Percentiles rank a stretch among this genome's conserved stretches.
Evolutionary conservation across 176 grass and related monocot species (phyloP).

Genomic region (Themeda triandra): DNA sequence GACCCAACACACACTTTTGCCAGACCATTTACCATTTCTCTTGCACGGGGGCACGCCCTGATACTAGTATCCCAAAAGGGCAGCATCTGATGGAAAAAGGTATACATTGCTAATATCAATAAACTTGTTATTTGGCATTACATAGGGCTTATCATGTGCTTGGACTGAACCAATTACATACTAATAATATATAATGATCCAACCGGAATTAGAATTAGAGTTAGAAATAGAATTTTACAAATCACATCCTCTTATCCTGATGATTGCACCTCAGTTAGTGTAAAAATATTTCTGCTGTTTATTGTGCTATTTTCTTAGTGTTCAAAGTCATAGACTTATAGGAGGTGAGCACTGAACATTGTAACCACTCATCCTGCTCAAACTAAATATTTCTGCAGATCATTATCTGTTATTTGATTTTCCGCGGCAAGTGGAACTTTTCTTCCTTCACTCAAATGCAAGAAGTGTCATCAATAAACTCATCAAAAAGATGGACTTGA

Average conservation of each 20-base stretch:
- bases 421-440: conserved; percentile 96
- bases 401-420: conserved; percentile 98
- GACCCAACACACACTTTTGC: too few species aligned
- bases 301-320: conserved; percentile 10
- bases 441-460: conserved; percentile 93
- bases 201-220: background rate
- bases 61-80: too few species aligned
- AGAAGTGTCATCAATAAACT: conserved; percentile 68
- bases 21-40: too few species aligned
- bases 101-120: background rate
- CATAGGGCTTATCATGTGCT: background rate
- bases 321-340: background rate
- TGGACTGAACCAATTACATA: background rate
- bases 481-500: conserved; percentile 78
- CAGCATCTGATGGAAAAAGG: background rate
- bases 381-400: conserved; percentile 54
- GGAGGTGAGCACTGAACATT: background rate
- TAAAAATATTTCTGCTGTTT: background rate
- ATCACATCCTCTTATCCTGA: background rate
- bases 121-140: background rate
- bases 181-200: background rate
- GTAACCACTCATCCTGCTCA: background rate
- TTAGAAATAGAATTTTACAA: background rate
- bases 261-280: background rate
- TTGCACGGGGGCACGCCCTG: too few species aligned